These are phyloP conservation scores for Cardiospermum halicacabum DNA, from an alignment of 345 rosid species.

Conservation along the genomic window DNA sequence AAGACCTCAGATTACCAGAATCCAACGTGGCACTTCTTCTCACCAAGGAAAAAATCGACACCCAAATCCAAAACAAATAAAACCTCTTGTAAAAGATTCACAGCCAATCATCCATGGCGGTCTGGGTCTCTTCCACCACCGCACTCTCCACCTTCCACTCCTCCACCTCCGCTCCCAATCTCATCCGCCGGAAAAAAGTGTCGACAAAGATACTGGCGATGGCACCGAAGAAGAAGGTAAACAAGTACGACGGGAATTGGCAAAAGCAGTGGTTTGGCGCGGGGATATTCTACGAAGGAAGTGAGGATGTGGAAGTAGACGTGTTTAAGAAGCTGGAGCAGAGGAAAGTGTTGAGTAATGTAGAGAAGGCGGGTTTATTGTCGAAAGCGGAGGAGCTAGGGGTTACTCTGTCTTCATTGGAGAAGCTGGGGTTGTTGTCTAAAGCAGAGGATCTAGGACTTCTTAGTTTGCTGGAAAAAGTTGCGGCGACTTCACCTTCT, in stretches of 20 bases:
- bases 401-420: slow-evolving; percentile 73
- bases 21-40: slow-evolving; percentile 24
- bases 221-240: slow-evolving; percentile 87
- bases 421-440: slow-evolving; percentile 76
- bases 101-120: slow-evolving; percentile 50
- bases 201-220: slow-evolving; percentile 55
- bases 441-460: slow-evolving; percentile 92
- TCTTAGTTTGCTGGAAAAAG: slow-evolving; percentile 69
- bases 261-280: slow-evolving; percentile 89
- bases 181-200: slow-evolving; percentile 29
- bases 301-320: slow-evolving; percentile 77
- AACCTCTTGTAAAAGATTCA: slow-evolving; percentile 4
- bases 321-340: slow-evolving; percentile 92
- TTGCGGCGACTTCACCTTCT: slow-evolving; percentile 57
- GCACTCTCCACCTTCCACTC: slow-evolving; percentile 37
- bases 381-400: slow-evolving; percentile 83
- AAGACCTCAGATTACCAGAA: background rate
- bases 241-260: slow-evolving; percentile 68
- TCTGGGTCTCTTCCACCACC: slow-evolving; percentile 43
- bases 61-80: background rate
- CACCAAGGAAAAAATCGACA: background rate
- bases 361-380: slow-evolving; percentile 75
- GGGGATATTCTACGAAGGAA: slow-evolving; percentile 79
- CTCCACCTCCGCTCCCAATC: slow-evolving; percentile 20
- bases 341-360: slow-evolving; percentile 76